Evolutionary conservation across 495 filamentous ascomycete species (phyloP), one percentile per base, ranked within the genome.

Genomic region (Penicillium cosmopolitanum): DNA sequence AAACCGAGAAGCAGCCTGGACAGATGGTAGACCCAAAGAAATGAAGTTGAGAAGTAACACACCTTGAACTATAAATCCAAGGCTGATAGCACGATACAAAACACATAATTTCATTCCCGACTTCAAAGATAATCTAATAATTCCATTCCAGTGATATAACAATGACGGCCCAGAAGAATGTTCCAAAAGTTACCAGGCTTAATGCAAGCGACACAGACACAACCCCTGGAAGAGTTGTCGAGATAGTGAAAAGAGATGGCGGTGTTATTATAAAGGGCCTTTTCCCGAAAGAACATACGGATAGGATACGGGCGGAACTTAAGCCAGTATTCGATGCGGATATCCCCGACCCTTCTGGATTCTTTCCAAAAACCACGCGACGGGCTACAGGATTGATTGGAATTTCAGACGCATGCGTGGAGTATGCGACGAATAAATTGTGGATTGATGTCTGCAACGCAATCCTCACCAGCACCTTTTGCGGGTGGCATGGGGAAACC

Each of bases 331-430:
- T 51, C 33, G 50, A 51, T 51, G 50, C 50, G 7, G 50, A 51
- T 23, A 51, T 51, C 15, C 50, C 50, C 15, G 50, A 51, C 18
- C 50, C 50, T 11, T 51, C 50, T 16, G 50, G 50, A 11, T 51
- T 51, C 25, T 51, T 51, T 16, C 50, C 50, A 16, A 51, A 51
- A 9, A 31, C 21, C 1, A 51, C 50, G 9, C 19, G 50, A 34
- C 50, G 50, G 5, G 50, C 50, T 31, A 51, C 50, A 31, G 50
- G 50, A 15, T 35, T 51, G 50, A 51, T 51, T 51, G 50, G 50
- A 10, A 21, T 51, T 33, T 51, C 50, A 33, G 50, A 51, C 11
- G 50, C 50, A 31, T 51, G 50, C 33, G 50, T 51, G 18, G 50
- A 51, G n/a, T 51, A 51, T 18, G 50, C 25, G 16, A 51, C 50